These are phyloP conservation scores for Aechmea fasciata DNA, from an alignment of 176 grass and related monocot species.

Conservation along the genomic window DNA sequence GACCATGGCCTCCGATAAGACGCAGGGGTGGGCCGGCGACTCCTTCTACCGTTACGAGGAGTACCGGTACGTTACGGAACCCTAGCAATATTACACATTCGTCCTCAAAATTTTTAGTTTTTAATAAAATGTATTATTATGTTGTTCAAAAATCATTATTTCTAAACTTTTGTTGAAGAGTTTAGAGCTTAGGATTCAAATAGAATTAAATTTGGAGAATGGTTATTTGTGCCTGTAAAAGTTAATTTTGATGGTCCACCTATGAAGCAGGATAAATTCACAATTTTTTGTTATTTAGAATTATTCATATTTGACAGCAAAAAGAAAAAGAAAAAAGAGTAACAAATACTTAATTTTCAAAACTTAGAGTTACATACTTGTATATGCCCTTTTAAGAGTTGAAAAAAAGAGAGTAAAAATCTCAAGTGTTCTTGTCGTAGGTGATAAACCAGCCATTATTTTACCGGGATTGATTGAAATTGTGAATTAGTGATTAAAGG, in stretches of 20 bases:
- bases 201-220: no score
- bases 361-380: no score
- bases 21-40: slow-evolving; percentile 81
- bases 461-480: no score
- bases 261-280: no score
- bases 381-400: no score
- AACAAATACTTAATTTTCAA: no score
- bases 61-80: slow-evolving; percentile 46
- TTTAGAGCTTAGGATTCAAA: no score
- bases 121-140: no score
- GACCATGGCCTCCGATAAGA: slow-evolving; percentile 58
- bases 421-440: not conserved
- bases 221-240: no score
- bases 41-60: slow-evolving; percentile 50
- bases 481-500: not conserved
- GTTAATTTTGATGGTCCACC: not conserved
- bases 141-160: not conserved
- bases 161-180: not conserved
- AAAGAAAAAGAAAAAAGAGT: no score
- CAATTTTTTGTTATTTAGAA: not conserved
- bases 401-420: not conserved
- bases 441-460: not conserved
- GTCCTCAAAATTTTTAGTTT: not conserved
- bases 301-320: no score
- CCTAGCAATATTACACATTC: not conserved